These are phyloP conservation scores for Neonectria coccinea DNA, from an alignment of 2,329 filamentous ascomycete species.

Conservation along the genomic window DNA sequence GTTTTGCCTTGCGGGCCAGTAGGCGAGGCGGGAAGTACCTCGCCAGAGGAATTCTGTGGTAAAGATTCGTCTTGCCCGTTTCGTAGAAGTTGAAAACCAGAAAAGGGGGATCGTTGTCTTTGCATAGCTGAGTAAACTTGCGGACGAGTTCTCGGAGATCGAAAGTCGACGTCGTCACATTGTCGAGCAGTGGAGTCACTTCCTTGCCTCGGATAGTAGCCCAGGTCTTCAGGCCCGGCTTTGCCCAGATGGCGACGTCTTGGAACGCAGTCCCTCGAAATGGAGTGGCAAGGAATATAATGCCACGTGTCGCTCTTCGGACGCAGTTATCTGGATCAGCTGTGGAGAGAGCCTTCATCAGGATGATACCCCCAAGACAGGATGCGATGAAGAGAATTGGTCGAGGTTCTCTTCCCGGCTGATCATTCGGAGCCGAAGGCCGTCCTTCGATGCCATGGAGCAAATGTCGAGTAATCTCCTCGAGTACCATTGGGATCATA, in stretches of 20 bases:
- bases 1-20: no score
- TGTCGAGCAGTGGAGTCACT: neutral
- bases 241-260: conserved; percentile 3
- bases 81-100: conserved; percentile 4
- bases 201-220: neutral
- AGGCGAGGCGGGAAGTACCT: no score
- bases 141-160: conserved; percentile 3
- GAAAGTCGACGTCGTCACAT: neutral
- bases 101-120: neutral
- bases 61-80: neutral
- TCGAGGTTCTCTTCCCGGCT: neutral
- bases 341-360: conserved; percentile 1
- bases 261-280: conserved; percentile 3
- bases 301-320: neutral
- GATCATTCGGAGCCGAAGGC: no score
- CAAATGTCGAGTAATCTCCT: neutral
- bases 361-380: conserved; percentile 5
- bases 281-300: neutral
- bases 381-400: conserved; percentile 3
- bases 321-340: neutral
- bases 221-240: neutral
- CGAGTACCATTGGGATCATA: no score
- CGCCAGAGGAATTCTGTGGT: neutral
- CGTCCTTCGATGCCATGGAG: neutral
- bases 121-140: neutral